Conservation (phyloP, 2,329 filamentous ascomycete species). For the Sclerotinia minor region DNA sequence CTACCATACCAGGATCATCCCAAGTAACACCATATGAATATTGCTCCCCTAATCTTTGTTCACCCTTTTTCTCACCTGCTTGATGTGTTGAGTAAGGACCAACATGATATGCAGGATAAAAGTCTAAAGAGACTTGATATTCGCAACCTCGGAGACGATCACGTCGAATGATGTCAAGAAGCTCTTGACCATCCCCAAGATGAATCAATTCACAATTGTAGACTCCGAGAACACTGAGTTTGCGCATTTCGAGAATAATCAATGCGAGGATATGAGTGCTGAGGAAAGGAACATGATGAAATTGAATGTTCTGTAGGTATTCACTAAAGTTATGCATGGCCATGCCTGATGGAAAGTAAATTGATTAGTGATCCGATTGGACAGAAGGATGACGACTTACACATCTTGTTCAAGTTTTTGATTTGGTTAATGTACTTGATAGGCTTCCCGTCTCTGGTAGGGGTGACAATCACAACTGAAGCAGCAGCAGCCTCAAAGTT, state of each 20-base stretch:
- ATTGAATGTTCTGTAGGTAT: slow-evolving; percentile 34
- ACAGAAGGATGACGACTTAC: slow-evolving; percentile 27
- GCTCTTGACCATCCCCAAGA: slow-evolving; percentile 30
- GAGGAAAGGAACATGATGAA: slow-evolving; percentile 38
- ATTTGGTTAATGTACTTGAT: slow-evolving; percentile 28
- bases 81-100: background rate
- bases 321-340: slow-evolving; percentile 32
- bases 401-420: slow-evolving; percentile 29
- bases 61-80: slow-evolving; percentile 27
- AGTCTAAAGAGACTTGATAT: slow-evolving; percentile 35
- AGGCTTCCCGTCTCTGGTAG: slow-evolving; percentile 4
- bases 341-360: slow-evolving; percentile 23
- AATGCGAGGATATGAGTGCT: slow-evolving; percentile 32
- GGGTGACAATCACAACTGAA: slow-evolving; percentile 18
- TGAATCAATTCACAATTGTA: slow-evolving; percentile 39
- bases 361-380: background rate
- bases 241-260: slow-evolving; percentile 36
- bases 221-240: slow-evolving; percentile 35
- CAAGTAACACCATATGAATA: slow-evolving; percentile 37
- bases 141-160: slow-evolving; percentile 31
- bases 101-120: slow-evolving; percentile 36
- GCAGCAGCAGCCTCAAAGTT: background rate
- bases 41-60: slow-evolving; percentile 7
- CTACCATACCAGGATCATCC: slow-evolving; percentile 34
- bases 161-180: slow-evolving; percentile 35